Evolutionary conservation across 2,329 filamentous ascomycete species (phyloP), one percentile per base, ranked within the genome.

Genomic region (Aspergillus oerlinghausenensis): DNA sequence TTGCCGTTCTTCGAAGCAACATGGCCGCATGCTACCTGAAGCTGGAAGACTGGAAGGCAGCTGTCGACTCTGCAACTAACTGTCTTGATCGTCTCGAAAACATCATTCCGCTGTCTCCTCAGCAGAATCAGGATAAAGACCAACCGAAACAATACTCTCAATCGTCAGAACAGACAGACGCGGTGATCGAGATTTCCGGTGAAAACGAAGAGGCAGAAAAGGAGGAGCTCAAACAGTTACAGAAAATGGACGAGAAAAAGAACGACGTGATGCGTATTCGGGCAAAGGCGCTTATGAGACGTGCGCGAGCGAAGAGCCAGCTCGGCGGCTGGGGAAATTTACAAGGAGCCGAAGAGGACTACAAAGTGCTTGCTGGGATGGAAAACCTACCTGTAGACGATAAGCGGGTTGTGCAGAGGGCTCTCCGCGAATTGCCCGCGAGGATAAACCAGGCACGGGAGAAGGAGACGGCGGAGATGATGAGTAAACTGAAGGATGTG

Each of bases 391-490:
- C 85, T 0, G 67, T 80, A 0, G 79, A 84, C 8, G 92, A 97
- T 67, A 79, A 77, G 69, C 85, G 82, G 65, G 82, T 88, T 17
- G 88, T 95, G 1, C 79, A 84, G 52, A 75, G 79, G 28, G 88
- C 91, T 64, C 78, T 95, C 57, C 74, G 79, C 14, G 77, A 79
- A 23, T 75, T 97, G 42, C 90, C 90, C 1, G 77, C 82, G 1
- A 81, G 82, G 60, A 82, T 91, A 51, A 89, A 93, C 62, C 83
- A 83, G 19, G 92, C 92, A 1, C 90, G 92, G 75, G 88, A 96
- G 68, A 83, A 82, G 64, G 94, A 99, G 75, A 90, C 94, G 83
- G 87, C 84, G 2, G 93, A 99, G 76, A 97, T 97, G 92, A 96
- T 96, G 92, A 90, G 88, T 19, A 97, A 97, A 77, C 76, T 99